Percentiles rank a stretch among this genome's conserved stretches.
These are phyloP conservation scores for Ganoderma sinense DNA, from an alignment of 1,284 basidiomycete species.

Conservation along the genomic window DNA sequence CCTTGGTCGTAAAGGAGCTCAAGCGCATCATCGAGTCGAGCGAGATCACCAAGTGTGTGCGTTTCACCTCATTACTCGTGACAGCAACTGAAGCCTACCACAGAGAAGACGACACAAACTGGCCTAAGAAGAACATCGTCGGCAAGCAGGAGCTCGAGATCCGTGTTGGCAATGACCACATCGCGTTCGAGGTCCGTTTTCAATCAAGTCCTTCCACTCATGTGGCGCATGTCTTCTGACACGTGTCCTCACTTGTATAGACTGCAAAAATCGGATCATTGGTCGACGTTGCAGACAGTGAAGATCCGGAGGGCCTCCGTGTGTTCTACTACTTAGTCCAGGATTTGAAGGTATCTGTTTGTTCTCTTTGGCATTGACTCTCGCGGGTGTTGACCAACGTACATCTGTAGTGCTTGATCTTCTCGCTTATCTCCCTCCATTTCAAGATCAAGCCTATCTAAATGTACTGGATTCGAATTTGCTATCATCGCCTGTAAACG, in stretches of 20 bases:
- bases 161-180: conserved; percentile 93
- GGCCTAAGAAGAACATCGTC: conserved; percentile 99
- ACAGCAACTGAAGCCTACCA: neutral
- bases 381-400: neutral
- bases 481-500: neutral
- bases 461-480: conserved; percentile 12
- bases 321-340: conserved; percentile 99
- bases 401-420: conserved; percentile 86
- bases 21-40: conserved; percentile 95
- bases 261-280: conserved; percentile 98
- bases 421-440: conserved; percentile 96
- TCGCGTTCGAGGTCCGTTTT: conserved; percentile 90
- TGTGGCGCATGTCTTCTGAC: neutral
- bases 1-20: conserved; percentile 91
- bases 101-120: conserved; percentile 97
- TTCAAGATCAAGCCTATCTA: conserved; percentile 99
- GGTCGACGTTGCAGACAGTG: conserved; percentile 96
- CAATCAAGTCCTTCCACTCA: neutral
- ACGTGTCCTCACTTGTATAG: conserved; percentile 49
- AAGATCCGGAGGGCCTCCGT: conserved; percentile 97
- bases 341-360: conserved; percentile 83
- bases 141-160: conserved; percentile 99
- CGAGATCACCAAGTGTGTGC: conserved; percentile 92
- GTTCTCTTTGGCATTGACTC: neutral
- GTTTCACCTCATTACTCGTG: neutral